Base-by-base conservation (phyloP, 1,284 basidiomycete genomes). In the Hypsizygus ulmarius region DNA sequence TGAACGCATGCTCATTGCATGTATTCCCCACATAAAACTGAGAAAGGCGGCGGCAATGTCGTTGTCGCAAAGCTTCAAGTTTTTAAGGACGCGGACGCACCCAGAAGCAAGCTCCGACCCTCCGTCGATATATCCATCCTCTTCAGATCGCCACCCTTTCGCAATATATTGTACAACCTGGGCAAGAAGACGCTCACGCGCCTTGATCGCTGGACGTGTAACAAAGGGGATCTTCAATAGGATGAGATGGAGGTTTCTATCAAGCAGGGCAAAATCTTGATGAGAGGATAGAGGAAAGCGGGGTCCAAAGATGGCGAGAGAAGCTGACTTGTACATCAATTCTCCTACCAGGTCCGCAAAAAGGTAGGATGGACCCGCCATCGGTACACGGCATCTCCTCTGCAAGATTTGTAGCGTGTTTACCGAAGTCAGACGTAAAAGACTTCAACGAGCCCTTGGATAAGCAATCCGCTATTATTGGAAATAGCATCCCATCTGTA, bases 301-400 rank as follows among this genome's bases (percentile, higher is more conserved):
- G 19, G 40, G 40, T n/a, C 40, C 40, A 19, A 42, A 42, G 7
- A 42, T 42, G 28, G 40, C 40, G n/a, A 42, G 40, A 18, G 40
- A 42, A 32, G 40, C 11, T 8, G 40, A 15, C 21, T 42, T 12
- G 14, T 42, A 42, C 40, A 42, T 42, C 8, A 16, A 25, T 32
- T 42, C 29, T 16, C 40, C 21, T 11, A 42, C 28, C 8, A 42
- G 28, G 40, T 42, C 40, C 5, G 18, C n/a, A 3, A 42, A n/a
- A 15, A 11, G 40, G 28, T 42, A 42, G n/a, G 7, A 32, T 42
- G 5, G 40, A 29, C 15, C 19, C 40, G 16, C 16, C 21, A 19
- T 28, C 30, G 15, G 19, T 11, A n/a, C 6, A 19, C 14, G 15
- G 21, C 7, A 16, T 32, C 10, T 15, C 29, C 9, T 42, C 27